A percentile compares a stretch with the other conserved stretches of the same genome.
Evolutionary conservation across 2,329 filamentous ascomycete genomes (phyloP).

Genomic region (Epichloe sp.): DNA sequence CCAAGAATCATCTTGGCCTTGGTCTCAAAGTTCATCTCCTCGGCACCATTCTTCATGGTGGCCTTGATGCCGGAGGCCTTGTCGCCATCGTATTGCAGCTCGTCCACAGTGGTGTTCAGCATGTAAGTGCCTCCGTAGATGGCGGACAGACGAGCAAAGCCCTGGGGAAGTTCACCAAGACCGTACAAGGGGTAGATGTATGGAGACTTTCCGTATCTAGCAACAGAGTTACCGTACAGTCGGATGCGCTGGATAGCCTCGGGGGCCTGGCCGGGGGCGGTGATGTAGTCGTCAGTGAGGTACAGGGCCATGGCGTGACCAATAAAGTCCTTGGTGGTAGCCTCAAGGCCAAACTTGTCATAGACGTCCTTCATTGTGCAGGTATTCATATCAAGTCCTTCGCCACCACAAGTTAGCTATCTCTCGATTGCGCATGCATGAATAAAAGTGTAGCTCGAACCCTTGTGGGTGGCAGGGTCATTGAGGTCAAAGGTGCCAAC

Average conservation of each 20-base stretch:
- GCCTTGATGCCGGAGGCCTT: conserved; percentile 96
- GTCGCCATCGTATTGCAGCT: conserved; percentile 69
- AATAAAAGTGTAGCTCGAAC: conserved; percentile 28
- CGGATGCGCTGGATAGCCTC: conserved; percentile 86
- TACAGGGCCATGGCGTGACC: conserved; percentile 98
- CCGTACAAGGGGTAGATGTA: conserved; percentile 99
- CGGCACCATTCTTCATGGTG: conserved; percentile 72
- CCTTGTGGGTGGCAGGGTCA: conserved; percentile 79
- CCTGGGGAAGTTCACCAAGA: conserved; percentile 90
- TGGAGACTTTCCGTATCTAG: conserved; percentile 92
- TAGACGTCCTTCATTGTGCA: conserved; percentile 97
- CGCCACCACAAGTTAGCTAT: conserved; percentile 8
- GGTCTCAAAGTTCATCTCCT: conserved; percentile 90
- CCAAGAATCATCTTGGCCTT: conserved; percentile 93
- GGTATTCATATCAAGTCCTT: conserved; percentile 65
- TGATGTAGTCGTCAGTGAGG: conserved; percentile 79
- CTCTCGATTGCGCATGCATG: background rate
- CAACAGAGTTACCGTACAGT: conserved; percentile 95
- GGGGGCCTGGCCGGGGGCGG: conserved; percentile 55
- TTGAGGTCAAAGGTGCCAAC: conserved; percentile 73
- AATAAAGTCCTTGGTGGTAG: conserved; percentile 84
- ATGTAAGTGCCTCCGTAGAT: conserved; percentile 99
- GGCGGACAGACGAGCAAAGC: conserved; percentile 90
- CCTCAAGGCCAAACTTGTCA: conserved; percentile 91
- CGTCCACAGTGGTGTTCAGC: conserved; percentile 90